Evolutionary conservation across 345 rosid species (phyloP), one percentile per base, ranked within the genome.

Genomic region (Salix viminalis): DNA sequence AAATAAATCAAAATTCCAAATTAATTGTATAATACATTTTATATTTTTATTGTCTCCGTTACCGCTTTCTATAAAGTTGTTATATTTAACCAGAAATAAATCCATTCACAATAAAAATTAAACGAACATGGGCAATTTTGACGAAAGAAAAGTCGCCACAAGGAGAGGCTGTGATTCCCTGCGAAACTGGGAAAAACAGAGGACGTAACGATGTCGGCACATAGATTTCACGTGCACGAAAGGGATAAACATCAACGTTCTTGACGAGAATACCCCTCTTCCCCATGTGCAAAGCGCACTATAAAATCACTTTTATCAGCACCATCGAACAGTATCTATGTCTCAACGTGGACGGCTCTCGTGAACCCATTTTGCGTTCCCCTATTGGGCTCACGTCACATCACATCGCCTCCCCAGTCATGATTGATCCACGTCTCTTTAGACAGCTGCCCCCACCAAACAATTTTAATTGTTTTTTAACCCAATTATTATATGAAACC

Each of bases 351-450:
- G 86, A n/a, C 79, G 76, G 81, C 1, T 8, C 0, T 0, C 4
- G 54, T 48, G 2, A 16, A 0, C 66, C 80, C 85, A 82, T 32
- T 0, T 79, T 14, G 41, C 74, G 6, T 7, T 1, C 34, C 6
- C n/a, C 6, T 0, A 86, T 71, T 84, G 84, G 87, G 19, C 32
- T 8, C 1, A 10, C 2, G 6, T 58, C 74, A 48, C 78, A 66
- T 84, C 87, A 65, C 2, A 8, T 23, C 16, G 41, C 71, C 62
- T 15, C 26, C 66, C 70, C 28, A 8, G 1, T n/a, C 21, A 2
- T 44, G 26, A 86, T 88, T 89, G 83, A 84, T 41, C 85, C 87
- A 84, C 88, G 87, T 79, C 21, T 74, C 60, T 1, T 5, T 7
- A 19, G 44, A 65, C 75, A 42, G 79, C 67, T 82, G 87, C 76